Evolutionary conservation across 1,284 basidiomycete genomes (phyloP), one percentile per base, ranked within the genome.

Genomic region (Kwoniella shivajii): DNA sequence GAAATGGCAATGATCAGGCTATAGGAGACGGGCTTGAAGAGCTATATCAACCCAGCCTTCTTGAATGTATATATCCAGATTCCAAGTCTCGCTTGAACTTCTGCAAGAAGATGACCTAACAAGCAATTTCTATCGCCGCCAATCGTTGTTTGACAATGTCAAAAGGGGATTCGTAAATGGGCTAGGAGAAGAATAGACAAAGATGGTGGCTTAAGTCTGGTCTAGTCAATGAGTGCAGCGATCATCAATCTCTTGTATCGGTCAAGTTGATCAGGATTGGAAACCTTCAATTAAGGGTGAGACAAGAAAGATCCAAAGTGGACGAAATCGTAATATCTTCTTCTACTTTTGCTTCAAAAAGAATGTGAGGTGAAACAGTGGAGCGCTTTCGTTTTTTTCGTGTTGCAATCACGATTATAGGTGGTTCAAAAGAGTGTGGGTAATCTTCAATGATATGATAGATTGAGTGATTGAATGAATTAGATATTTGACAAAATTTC

Each of bases 161-260:
- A 39, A 20, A 10, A 30, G 29, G 10, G 24, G 16, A 50, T 31
- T 36, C 9, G n/a, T 3, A 33, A 52, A 34, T 33, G 50, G 50
- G 36, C 41, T 14, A 34, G 31, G 27, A 36, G 29, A 18, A 27
- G 38, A 44, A 43, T 31, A 37, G 34, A 34, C 26, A 31, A 6
- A 26, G 6, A 26, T 24, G 26, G 43, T 45, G 51, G 51, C 51
- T 53, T 45, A 29, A 20, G 33, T 46, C 51, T 53, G 34, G 51
- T 20, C 51, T 34, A 38, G 51, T 53, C 9, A 36, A 38, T 20
- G 39, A 16, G 14, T 6, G 11, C 13, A 18, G 4, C 7, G n/a
- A n/a, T n/a, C n/a, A n/a, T n/a, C n/a, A n/a, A n/a, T n/a, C n/a
- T n/a, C n/a, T n/a, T n/a, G n/a, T n/a, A n/a, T n/a, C n/a, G n/a